A percentile compares a stretch with the other conserved stretches of the same genome.
phyloP scores from a whole-genome alignment of 805 yeast species.

The Ascoidea asiatica region DNA sequence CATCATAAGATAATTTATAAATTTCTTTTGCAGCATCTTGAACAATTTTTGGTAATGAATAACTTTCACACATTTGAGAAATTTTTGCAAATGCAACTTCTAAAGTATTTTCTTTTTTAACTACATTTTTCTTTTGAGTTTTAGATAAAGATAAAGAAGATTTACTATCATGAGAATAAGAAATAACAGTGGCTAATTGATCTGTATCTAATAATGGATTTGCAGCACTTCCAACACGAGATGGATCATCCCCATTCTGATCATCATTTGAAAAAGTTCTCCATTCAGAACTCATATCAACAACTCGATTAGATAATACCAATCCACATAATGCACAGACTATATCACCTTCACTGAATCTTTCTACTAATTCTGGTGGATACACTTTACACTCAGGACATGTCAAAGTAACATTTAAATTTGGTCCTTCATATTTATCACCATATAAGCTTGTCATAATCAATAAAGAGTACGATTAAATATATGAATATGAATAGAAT shows the following conservation, averaged over 20 bases:
- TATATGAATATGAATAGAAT: neutral
- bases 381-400: constrained; percentile 95
- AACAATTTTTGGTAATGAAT: constrained; percentile 84
- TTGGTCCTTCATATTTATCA: constrained; percentile 42
- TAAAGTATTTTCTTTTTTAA: constrained; percentile 75
- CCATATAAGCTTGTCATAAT: too few relatives aligned
- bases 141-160: constrained; percentile 83
- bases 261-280: constrained; percentile 96
- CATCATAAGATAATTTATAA: constrained; percentile 81
- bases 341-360: constrained; percentile 95
- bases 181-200: constrained; percentile 84
- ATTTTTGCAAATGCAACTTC: constrained; percentile 84
- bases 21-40: constrained; percentile 98
- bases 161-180: constrained; percentile 73
- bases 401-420: constrained; percentile 75
- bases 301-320: constrained; percentile 81
- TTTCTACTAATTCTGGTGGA: constrained; percentile 90
- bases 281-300: constrained; percentile 96
- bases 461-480: too few relatives aligned
- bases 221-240: constrained; percentile 98
- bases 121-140: constrained; percentile 81
- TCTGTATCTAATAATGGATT: constrained; percentile 86
- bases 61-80: constrained; percentile 95
- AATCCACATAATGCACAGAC: constrained; percentile 97
- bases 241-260: constrained; percentile 95